A percentile compares a stretch with the other conserved stretches of the same genome.
Evolutionary conservation across 257 asterid species (phyloP).

Genomic region (Penstemon barbatus): DNA sequence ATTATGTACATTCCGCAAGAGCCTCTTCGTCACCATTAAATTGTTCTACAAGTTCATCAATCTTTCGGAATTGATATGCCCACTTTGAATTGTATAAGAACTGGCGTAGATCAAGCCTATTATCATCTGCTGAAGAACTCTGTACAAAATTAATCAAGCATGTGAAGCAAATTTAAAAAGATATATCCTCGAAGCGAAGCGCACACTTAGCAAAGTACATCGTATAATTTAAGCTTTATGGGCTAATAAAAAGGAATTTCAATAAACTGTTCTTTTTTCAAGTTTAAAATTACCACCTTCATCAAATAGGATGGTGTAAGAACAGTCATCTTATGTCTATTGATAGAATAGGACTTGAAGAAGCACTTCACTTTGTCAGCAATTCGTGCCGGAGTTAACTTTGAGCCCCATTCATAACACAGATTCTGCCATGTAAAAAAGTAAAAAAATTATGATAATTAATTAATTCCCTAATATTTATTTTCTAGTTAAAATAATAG

Average conservation of each 20-base stretch:
- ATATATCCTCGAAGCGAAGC: too few species aligned
- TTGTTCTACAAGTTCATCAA: constrained; percentile 59
- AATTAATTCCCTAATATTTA: too few species aligned
- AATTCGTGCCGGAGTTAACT: constrained; percentile 68
- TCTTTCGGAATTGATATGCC: constrained; percentile 70
- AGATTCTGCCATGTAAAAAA: constrained; percentile 60
- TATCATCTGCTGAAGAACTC: constrained; percentile 70
- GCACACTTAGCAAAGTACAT: background rate
- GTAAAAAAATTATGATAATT: background rate
- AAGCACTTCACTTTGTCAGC: constrained; percentile 87
- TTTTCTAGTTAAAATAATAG: too few species aligned
- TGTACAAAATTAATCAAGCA: constrained; percentile 26
- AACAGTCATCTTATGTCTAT: constrained; percentile 96
- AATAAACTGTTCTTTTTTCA: too few species aligned
- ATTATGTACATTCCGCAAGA: constrained; percentile 1
- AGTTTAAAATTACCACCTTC: too few species aligned
- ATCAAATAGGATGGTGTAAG: constrained; percentile 7
- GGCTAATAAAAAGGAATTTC: too few species aligned
- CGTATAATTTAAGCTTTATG: too few species aligned
- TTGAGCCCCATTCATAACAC: constrained; percentile 87
- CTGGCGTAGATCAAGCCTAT: constrained; percentile 68
- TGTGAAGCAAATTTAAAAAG: too few species aligned
- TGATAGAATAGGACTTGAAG: constrained; percentile 88
- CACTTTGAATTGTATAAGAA: constrained; percentile 63
- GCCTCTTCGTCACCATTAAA: constrained; percentile 40